Base-by-base conservation (phyloP, 2,329 filamentous ascomycete genomes). In the Neonectria punicea region DNA sequence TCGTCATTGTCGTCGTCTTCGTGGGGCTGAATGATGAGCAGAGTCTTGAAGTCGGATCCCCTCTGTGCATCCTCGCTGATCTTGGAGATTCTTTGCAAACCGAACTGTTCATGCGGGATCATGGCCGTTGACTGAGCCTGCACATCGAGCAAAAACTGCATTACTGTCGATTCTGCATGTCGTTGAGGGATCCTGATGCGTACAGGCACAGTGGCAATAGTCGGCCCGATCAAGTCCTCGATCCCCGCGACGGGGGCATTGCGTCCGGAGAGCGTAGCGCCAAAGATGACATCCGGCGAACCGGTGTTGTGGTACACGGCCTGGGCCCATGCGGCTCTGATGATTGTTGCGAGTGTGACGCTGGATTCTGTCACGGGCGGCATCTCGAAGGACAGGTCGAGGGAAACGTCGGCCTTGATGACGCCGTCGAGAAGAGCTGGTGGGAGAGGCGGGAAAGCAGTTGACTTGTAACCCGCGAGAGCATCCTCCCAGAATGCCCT, bases 111-210 rank as follows among this genome's bases (percentile, higher is more conserved):
- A 53, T 60, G 53, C 3, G 61, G 41, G 13, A 68, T 66, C 66
- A 69, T 70, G 6, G 55, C 65, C 1, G 63, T 53, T 7, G 68
- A 41, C 4, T 68, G 46, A 10, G 20, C 16, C n/a, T 75, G 72
- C 0, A 74, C 51, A 0, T 73, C 69, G n/a, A 82, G 73, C 11
- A 89, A 74, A 56, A 82, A 85, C 18, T 83, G 22, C 4, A n/a
- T 14, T 2, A 58, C 49, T 10, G 59, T 30, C 22, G 28, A 47
- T 20, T 32, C 20, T 0, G 36, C 14, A 7, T n/a, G 22, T 58
- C 14, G 18, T 6, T 50, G 50, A 36, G 58, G 41, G 5, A 59
- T 72, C 0, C 66, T 65, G 2, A 76, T 50, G 1, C 73, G 65
- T 1, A 76, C 47, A 4, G 75, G 76, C 0, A 78, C 68, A 6